phyloP scores from a whole-genome alignment of 2,329 filamentous ascomycete genomes.

The Scleromitrula shiraiana region DNA sequence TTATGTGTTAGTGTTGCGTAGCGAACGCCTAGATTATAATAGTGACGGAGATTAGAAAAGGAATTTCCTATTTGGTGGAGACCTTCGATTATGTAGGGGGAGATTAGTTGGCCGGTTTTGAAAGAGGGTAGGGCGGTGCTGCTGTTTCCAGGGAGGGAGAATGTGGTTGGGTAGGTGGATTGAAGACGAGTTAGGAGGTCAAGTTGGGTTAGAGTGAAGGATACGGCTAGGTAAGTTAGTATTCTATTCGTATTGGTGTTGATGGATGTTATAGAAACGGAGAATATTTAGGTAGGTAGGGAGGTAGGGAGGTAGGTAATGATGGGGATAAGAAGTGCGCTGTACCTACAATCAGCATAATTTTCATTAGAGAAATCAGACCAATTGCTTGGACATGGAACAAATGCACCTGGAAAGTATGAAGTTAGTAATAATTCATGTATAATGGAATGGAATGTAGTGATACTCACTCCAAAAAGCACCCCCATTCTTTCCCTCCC shows the following conservation, averaged over 20 bases:
- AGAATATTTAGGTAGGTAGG: background rate
- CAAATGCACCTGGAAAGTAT: too few relatives aligned
- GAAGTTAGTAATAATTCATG: too few relatives aligned
- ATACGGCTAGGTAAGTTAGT: constrained; percentile 40
- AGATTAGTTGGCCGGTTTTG: constrained; percentile 57
- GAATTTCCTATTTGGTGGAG: constrained; percentile 92
- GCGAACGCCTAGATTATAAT: constrained; percentile 69
- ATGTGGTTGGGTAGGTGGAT: constrained; percentile 55
- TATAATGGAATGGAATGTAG: too few relatives aligned
- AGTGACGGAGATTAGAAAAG: constrained; percentile 64
- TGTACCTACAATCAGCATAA: constrained; percentile 54
- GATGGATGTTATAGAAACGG: background rate
- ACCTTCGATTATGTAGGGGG: constrained; percentile 75
- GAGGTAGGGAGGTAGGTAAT: background rate
- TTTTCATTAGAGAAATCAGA: constrained; percentile 66
- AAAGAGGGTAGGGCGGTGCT: constrained; percentile 55
- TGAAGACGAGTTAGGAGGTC: constrained; percentile 62
- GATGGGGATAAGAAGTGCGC: background rate
- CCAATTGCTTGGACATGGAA: constrained; percentile 65
- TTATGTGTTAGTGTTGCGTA: constrained; percentile 90
- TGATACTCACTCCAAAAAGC: constrained; percentile 99
- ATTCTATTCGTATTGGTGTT: background rate
- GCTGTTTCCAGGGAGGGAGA: constrained; percentile 56
- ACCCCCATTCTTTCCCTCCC: constrained; percentile 65
- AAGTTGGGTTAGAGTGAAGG: constrained; percentile 65